Evolutionary conservation across 176 grass and related monocot species (phyloP), one percentile per base, ranked within the genome.

Genomic region (Aegilops sharonensis): DNA sequence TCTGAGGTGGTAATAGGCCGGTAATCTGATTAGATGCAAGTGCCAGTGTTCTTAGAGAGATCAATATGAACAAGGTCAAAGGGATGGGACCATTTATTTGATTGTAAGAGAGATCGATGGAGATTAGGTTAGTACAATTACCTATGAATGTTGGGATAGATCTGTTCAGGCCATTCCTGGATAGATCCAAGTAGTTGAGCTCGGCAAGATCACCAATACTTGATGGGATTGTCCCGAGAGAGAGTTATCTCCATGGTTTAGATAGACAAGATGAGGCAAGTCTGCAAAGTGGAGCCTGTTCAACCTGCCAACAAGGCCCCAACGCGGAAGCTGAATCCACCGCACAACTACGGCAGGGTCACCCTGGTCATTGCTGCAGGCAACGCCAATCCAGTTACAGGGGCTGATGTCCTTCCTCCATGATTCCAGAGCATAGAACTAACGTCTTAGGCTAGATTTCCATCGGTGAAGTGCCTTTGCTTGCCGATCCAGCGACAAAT

Each of bases 261-360:
- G 23, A 43, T 29, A 11, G n/a, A 11, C 52, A 5, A 79, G 78
- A 43, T 12, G 12, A 14, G 29, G 32, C 2, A 78, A 14, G 2
- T 39, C 43, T 36, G 4, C 21, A 27, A 85, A 67, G 8, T 3
- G 47, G 4, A 50, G 47, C 0, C 4, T 24, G 48, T 87, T 42
- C n/a, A 87, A 75, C 6, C 4, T 14, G 31, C 78, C 69, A 10
- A 0, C 0, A 1, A 75, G 14, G 27, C 0, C 0, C 40, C 4
- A 56, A 0, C 0, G 0, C 17, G 0, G 1, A 67, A 81, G 78
- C 1, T 0, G 31, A 17, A 87, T 75, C 0, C 2, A 1, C 1
- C 20, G 5, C 43, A 87, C 85, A 40, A 2, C 23, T 11, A 6
- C 9, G 21, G 14, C 12, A 42, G 1, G 9, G 13, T 50, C 68